These are phyloP conservation scores for Dendrobium chrysotoxum DNA, from an alignment of 106 monocot species.

Conservation along the genomic window DNA sequence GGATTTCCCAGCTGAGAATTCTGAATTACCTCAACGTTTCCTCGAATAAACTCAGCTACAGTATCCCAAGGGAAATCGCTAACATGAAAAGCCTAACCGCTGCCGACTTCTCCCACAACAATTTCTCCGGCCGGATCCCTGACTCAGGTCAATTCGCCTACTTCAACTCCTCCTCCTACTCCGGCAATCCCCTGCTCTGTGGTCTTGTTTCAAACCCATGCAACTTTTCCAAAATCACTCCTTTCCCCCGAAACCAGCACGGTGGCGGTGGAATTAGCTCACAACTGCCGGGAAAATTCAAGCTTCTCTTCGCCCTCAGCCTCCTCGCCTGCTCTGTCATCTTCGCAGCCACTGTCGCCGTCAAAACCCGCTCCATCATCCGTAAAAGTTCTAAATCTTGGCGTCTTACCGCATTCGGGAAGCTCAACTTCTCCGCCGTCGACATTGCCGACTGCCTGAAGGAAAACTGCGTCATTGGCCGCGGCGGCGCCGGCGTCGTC, in stretches of 20 bases:
- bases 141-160: conserved; percentile 38
- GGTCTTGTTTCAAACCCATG: conserved; percentile 34
- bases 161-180: conserved; percentile 37
- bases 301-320: conserved; percentile 32
- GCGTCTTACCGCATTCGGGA: conserved; percentile 75
- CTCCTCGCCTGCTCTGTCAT: conserved; percentile 31
- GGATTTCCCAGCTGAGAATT: conserved; percentile 23
- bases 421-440: conserved; percentile 42
- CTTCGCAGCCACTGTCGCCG: conserved; percentile 27
- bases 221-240: conserved; percentile 18
- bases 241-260: background rate
- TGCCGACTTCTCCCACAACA: conserved; percentile 30
- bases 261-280: background rate
- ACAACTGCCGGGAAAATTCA: conserved; percentile 25
- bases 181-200: conserved; percentile 30
- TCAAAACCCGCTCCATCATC: conserved; percentile 35
- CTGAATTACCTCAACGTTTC: conserved; percentile 55
- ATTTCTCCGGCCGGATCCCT: conserved; percentile 29
- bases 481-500: conserved; percentile 46
- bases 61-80: conserved; percentile 41
- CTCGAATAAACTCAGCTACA: conserved; percentile 26
- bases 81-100: conserved; percentile 50
- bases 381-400: conserved; percentile 34
- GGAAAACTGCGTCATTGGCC: conserved; percentile 46
- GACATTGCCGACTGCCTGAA: conserved; percentile 64